Evolutionary conservation across 306 rosid species (phyloP).

Genomic region (Erythrophleum fordii): DNA sequence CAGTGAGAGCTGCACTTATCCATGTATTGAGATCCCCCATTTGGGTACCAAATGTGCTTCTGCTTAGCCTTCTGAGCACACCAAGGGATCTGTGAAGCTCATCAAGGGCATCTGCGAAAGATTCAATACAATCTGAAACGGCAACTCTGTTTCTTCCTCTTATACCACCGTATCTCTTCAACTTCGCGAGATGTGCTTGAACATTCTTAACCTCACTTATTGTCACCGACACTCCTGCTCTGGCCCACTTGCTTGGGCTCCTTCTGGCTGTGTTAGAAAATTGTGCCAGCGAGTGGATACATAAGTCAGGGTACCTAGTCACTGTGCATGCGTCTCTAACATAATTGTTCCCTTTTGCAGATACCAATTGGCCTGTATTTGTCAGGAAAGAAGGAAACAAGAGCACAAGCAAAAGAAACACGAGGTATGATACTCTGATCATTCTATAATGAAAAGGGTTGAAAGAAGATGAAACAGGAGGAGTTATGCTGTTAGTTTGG

Average conservation of each 20-base stretch:
- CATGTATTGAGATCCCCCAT: slow-evolving; percentile 69
- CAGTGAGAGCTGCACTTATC: slow-evolving; percentile 74
- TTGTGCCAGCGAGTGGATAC: slow-evolving; percentile 53
- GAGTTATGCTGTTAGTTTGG: slow-evolving; percentile 23
- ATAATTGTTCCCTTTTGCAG: slow-evolving; percentile 41
- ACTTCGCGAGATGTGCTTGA: slow-evolving; percentile 33
- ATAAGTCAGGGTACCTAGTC: slow-evolving; percentile 54
- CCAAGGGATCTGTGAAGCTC: slow-evolving; percentile 64
- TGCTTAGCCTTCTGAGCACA: slow-evolving; percentile 60
- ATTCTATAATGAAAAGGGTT: slow-evolving; percentile 27
- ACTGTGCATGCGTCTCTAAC: slow-evolving; percentile 67
- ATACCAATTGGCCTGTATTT: slow-evolving; percentile 22
- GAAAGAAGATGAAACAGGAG: slow-evolving; percentile 5
- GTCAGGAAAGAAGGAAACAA: slow-evolving; percentile 35
- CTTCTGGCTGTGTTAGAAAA: slow-evolving; percentile 56
- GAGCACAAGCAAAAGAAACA: slow-evolving; percentile 29
- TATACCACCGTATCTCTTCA: slow-evolving; percentile 31
- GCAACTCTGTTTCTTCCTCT: slow-evolving; percentile 51
- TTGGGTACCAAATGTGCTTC: slow-evolving; percentile 53
- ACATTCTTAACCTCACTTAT: slow-evolving; percentile 51
- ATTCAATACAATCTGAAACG: slow-evolving; percentile 63
- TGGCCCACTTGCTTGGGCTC: slow-evolving; percentile 70
- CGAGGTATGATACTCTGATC: slow-evolving; percentile 21
- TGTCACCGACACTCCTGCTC: slow-evolving; percentile 72
- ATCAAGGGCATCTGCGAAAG: slow-evolving; percentile 50